Evolutionary conservation across 2,329 filamentous ascomycete genomes (phyloP), one percentile per base, ranked within the genome.

Genomic region (Didymosphaeria variabile): DNA sequence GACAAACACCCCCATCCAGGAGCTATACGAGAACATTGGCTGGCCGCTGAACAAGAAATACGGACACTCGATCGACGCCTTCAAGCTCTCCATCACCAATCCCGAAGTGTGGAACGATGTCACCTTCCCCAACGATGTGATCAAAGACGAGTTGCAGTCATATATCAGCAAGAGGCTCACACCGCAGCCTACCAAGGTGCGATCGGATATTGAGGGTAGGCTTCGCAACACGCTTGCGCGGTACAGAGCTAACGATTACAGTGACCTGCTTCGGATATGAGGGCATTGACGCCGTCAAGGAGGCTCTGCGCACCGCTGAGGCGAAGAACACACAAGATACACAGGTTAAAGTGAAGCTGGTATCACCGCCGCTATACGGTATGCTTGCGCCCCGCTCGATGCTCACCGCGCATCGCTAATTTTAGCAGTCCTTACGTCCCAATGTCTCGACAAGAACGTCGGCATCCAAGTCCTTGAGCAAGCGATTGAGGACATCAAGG

Each of bases 11-110:
- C 94, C 94, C n/a, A 96, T 99, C 76, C 93, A 98, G 85, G 87
- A 89, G 55, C 87, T 99, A 60, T 99, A 99, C 82, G 90, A 97
- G 85, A 89, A 86, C 70, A 97, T 99, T 78, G 93, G 90, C 67
- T 99, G 96, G 96, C 95, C 96, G 54, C 84, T 99, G 75, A 97
- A 97, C 88, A 94, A 93, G 85, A 97, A 94, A 84, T 99, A 93
- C 78, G 95, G 95, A 55, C 94, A 98, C 81, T 90, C 94, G 13
- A 92, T 98, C 68, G 95, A 99, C 79, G 95, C 96, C 12, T 99
- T 99, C 87, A 99, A 98, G 86, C 90, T 98, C 64, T 97, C 93
- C 69, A 99, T 99, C 84, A 98, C 95, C 64, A 98, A 98, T 84
- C 91, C 94, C 58, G 93, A 97, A 69, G 93, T 98, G 57, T 99